Conservation (phyloP, 2,329 filamentous ascomycete genomes). For the Nemania serpens region DNA sequence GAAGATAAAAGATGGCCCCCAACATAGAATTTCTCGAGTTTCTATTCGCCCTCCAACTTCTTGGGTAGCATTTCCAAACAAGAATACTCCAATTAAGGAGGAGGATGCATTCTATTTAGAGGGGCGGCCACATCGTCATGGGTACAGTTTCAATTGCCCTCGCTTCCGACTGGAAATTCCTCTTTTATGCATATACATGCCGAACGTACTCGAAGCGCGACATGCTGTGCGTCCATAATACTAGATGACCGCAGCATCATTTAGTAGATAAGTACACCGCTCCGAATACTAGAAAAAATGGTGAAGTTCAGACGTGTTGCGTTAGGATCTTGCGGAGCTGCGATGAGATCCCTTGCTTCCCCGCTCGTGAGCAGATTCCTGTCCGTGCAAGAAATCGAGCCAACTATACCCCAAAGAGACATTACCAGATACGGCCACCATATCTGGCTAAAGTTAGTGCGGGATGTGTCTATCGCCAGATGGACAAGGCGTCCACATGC, state of each 20-base stretch:
- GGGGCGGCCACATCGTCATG: constrained; percentile 6
- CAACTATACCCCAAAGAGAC: not conserved
- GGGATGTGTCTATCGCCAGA: not conserved
- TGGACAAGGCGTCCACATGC: not conserved
- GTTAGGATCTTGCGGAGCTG: constrained; percentile 3
- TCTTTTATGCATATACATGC: constrained; percentile 5
- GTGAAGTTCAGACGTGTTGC: not conserved
- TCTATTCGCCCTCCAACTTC: constrained; percentile 27
- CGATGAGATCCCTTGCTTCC: not conserved
- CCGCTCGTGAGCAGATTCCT: not conserved
- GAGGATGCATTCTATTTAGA: not conserved
- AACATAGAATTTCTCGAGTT: constrained; percentile 8
- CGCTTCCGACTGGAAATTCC: not conserved
- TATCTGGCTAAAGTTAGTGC: not conserved
- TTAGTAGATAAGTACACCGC: constrained; percentile 11
- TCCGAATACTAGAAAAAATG: not conserved
- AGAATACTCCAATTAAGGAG: constrained; percentile 10
- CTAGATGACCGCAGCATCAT: not conserved
- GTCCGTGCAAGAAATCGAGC: not conserved
- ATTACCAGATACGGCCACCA: no score
- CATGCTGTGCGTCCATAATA: constrained; percentile 7
- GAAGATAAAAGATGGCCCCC: constrained; percentile 31
- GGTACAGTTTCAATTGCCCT: not conserved
- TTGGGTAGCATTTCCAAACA: constrained; percentile 3
- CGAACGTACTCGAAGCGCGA: constrained; percentile 1